Conservation (phyloP, 2,329 filamentous ascomycete genomes). For the Talaromyces verruculosus region DNA sequence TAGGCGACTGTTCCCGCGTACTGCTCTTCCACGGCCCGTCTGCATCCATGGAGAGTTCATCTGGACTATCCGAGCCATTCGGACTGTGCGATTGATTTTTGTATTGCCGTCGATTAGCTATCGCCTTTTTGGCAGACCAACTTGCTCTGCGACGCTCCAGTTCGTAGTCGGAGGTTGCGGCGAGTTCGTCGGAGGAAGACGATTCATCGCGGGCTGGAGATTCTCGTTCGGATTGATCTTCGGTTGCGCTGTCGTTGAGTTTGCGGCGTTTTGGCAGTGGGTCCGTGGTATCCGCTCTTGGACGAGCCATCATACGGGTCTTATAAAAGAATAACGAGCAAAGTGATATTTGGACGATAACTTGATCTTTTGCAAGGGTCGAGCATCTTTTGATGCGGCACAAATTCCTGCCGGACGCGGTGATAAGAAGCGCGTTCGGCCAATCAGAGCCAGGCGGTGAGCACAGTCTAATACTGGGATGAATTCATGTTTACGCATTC, state of each 20-base stretch:
- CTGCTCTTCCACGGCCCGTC: slow-evolving; percentile 35
- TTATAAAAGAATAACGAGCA: background rate
- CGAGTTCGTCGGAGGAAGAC: slow-evolving; percentile 45
- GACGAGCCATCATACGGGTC: slow-evolving; percentile 1
- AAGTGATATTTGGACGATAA: background rate
- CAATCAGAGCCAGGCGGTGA: slow-evolving; percentile 31
- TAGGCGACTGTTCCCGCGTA: slow-evolving; percentile 21
- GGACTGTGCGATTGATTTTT: slow-evolving; percentile 28
- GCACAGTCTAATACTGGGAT: background rate
- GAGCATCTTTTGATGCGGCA: slow-evolving; percentile 15
- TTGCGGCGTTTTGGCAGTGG: slow-evolving; percentile 35
- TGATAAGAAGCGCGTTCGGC: slow-evolving; percentile 21
- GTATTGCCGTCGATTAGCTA: slow-evolving; percentile 33
- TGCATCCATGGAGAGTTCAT: slow-evolving; percentile 46
- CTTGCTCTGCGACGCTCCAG: slow-evolving; percentile 36
- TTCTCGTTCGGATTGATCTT: slow-evolving; percentile 1
- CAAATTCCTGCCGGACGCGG: slow-evolving; percentile 19
- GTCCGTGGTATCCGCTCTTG: slow-evolving; percentile 27
- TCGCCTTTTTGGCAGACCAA: slow-evolving; percentile 35
- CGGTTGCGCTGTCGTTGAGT: slow-evolving; percentile 29
- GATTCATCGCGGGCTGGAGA: slow-evolving; percentile 28
- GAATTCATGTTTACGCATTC: slow-evolving; percentile 1
- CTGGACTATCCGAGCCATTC: slow-evolving; percentile 44
- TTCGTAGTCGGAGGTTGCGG: slow-evolving; percentile 37
- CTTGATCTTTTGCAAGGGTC: slow-evolving; percentile 2